Base-by-base conservation (phyloP, 2,329 filamentous ascomycete species). In the Epichloe coenophiala region DNA sequence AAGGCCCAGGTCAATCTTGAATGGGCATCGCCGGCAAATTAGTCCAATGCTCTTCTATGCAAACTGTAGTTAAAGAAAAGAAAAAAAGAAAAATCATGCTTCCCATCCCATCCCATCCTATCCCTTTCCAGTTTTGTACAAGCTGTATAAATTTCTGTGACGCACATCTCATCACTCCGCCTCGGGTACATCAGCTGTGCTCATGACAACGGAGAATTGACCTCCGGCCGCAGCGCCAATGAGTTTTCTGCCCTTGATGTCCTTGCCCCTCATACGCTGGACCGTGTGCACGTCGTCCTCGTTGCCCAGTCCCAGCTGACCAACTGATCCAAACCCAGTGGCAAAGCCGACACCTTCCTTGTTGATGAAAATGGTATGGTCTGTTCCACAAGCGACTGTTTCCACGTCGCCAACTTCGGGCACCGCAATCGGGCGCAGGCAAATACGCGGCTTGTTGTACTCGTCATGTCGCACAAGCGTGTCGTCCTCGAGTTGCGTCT, bases 221-320 rank as follows among this genome's bases (percentile, higher is more conserved):
- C 89, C 89, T 56, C 91, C 90, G n/a, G 84, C 84, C 42, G 86
- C 87, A n/a, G 86, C 86, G 68, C 77, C 88, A 36, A 81, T 75
- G 42, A 96, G 74, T 65, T 83, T 81, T 68, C 84, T 83, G 41
- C 80, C 86, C 33, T 81, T 77, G 31, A 93, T 78, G 41, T 88
- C 89, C 12, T 83, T 86, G 70, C 95, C 95, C 61, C 94, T 86
- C 51, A 96, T 86, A 46, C 83, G 61, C 0, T 85, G 93, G 0
- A 90, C 88, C 23, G 78, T 74, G 57, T 84, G 76, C 33, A 95
- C 77, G 58, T 95, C 88, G 47, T 93, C 86, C n/a, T 80, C 80
- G 1, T 77, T 83, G 39, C 85, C 86, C 55, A 83, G 82, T 6
- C 87, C 88, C 5, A 86, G 89, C 67, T 90, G 86, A 63, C 87